A percentile compares a stretch with the other conserved stretches of the same genome.
These are phyloP conservation scores for Teratosphaeria gauchensis DNA, from an alignment of 2,329 filamentous ascomycete genomes.

Conservation along the genomic window DNA sequence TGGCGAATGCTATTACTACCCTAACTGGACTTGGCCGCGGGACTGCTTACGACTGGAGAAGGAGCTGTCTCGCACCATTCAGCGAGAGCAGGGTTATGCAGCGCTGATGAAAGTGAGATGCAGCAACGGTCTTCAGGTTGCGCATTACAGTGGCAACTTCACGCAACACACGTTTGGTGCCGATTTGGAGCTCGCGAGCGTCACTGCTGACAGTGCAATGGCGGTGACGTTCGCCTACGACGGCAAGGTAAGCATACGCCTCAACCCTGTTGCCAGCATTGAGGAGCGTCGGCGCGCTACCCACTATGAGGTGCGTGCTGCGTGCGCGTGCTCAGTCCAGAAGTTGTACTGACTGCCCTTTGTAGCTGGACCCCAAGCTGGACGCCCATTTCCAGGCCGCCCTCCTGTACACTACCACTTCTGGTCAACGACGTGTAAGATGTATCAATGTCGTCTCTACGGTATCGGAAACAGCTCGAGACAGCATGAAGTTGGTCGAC, in stretches of 20 bases:
- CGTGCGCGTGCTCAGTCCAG: neutral
- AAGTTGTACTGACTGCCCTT: slow-evolving; percentile 1
- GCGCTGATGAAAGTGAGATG: slow-evolving; percentile 97
- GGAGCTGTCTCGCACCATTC: slow-evolving; percentile 79
- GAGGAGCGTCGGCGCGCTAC: slow-evolving; percentile 7
- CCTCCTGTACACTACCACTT: slow-evolving; percentile 84
- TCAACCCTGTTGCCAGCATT: slow-evolving; percentile 8
- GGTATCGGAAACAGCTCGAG: slow-evolving; percentile 74
- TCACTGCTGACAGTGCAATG: slow-evolving; percentile 90
- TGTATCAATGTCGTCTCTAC: slow-evolving; percentile 92
- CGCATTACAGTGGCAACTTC: slow-evolving; percentile 93
- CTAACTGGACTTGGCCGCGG: slow-evolving; percentile 83
- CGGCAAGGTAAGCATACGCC: slow-evolving; percentile 50
- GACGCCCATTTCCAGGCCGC: slow-evolving; percentile 97
- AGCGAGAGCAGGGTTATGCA: slow-evolving; percentile 86
- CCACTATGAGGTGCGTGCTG: slow-evolving; percentile 9
- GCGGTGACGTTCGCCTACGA: slow-evolving; percentile 90
- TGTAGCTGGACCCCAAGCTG: slow-evolving; percentile 72
- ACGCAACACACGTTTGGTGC: slow-evolving; percentile 90
- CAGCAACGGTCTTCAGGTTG: slow-evolving; percentile 88
- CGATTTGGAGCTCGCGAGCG: slow-evolving; percentile 83
- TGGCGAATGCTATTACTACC: slow-evolving; percentile 92
- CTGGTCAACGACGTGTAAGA: slow-evolving; percentile 77
- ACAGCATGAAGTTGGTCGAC: slow-evolving; percentile 84
- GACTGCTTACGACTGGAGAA: slow-evolving; percentile 75